A percentile compares a stretch with the other conserved stretches of the same genome.
These are phyloP conservation scores for Physcia stellaris DNA, from an alignment of 495 filamentous ascomycete species.

Conservation along the genomic window DNA sequence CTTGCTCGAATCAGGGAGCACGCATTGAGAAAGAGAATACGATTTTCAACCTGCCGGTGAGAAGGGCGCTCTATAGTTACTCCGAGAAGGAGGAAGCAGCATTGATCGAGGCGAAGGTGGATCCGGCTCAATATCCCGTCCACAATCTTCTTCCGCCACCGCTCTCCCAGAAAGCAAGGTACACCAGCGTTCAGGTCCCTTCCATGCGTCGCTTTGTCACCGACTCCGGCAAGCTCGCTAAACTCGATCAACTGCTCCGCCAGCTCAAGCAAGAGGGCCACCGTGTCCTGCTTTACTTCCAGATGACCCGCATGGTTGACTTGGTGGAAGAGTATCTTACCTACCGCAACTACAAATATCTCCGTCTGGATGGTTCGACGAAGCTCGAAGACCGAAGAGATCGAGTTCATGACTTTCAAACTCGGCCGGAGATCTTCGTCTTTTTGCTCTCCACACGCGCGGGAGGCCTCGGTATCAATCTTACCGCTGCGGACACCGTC, in stretches of 20 bases:
- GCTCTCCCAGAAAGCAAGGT: conserved; percentile 63
- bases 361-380: conserved; percentile 91
- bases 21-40: conserved; percentile 54
- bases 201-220: conserved; percentile 99
- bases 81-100: conserved; percentile 52
- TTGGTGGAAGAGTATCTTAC: conserved; percentile 98
- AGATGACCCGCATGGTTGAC: conserved; percentile 99
- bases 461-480: conserved; percentile 94
- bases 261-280: conserved; percentile 85
- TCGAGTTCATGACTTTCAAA: conserved; percentile 94
- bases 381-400: conserved; percentile 95
- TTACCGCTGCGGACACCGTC: conserved; percentile 84
- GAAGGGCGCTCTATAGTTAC: conserved; percentile 54
- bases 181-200: conserved; percentile 81
- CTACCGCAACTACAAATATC: conserved; percentile 97
- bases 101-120: conserved; percentile 55
- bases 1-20: conserved; percentile 54
- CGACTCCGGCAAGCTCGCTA: conserved; percentile 89
- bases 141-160: conserved; percentile 56
- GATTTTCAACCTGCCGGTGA: conserved; percentile 65
- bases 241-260: conserved; percentile 74
- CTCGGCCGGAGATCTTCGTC: conserved; percentile 81
- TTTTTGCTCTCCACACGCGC: conserved; percentile 93
- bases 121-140: conserved; percentile 42
- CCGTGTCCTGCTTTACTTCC: conserved; percentile 98